Conservation (phyloP, 1,284 basidiomycete species). For the Cryptococcus sp. region DNA sequence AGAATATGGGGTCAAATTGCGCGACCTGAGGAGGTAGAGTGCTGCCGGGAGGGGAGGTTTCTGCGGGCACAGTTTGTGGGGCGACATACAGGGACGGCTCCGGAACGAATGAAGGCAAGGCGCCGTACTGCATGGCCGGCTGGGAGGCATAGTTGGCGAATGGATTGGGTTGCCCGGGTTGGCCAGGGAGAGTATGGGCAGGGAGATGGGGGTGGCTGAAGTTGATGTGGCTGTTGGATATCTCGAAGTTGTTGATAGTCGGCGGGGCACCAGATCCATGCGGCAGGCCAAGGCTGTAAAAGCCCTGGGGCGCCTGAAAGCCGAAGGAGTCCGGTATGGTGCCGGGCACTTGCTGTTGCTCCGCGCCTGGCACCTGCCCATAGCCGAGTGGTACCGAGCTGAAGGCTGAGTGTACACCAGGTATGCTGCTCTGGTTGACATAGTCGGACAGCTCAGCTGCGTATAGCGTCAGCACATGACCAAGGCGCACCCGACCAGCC, state of each 20-base stretch:
- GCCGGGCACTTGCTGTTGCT: neutral
- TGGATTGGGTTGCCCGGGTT: conserved; percentile 30
- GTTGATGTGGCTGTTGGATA: neutral
- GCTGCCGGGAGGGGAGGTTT: too few species aligned
- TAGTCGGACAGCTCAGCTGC: conserved; percentile 12
- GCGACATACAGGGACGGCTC: too few species aligned
- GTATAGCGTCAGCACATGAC: neutral
- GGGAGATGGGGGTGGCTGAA: conserved; percentile 1
- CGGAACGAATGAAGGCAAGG: too few species aligned
- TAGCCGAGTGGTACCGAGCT: conserved; percentile 14
- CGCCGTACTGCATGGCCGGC: too few species aligned
- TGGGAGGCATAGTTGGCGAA: too few species aligned
- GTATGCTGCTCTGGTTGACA: conserved; percentile 5
- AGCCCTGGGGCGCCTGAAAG: neutral
- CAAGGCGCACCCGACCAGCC: neutral
- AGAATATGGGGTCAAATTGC: neutral
- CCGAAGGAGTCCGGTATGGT: neutral
- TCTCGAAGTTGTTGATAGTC: neutral
- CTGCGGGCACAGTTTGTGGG: too few species aligned
- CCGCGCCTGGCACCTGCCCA: neutral
- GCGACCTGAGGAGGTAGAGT: neutral
- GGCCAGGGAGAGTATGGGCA: conserved; percentile 58
- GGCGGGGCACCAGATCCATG: neutral
- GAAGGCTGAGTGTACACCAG: conserved; percentile 10
- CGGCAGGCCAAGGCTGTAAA: neutral